Evolutionary conservation across 129 eudicot genomes (phyloP), one percentile per base, ranked within the genome.

Genomic region (Flaveria trinervia): DNA sequence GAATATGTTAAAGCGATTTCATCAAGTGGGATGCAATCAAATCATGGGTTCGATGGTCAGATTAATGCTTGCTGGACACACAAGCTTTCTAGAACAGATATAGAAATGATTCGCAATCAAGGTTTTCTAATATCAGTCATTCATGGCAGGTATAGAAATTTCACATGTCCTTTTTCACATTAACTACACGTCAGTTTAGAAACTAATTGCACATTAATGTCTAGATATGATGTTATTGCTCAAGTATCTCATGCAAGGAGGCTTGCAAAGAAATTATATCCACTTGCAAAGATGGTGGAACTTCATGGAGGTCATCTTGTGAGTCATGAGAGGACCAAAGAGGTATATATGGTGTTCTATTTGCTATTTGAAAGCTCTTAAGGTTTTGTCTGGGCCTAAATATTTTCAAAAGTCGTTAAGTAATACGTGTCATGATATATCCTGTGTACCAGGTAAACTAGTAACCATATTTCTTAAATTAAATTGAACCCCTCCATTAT

Each of bases 291-390:
- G 80, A 87, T 94, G 92, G 90, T 87, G 48, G 98, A 94, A 49
- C 89, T 94, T 85, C 94, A 87, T 71, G 98, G 98, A 64, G 98
- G 97, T 30, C 98, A 94, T 89, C 92, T 94, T 51, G 99, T 94
- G 81, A 94, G 97, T 83, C 96, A 91, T 52, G 98, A 93, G 81
- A 88, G 97, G 80, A 89, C 97, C 52, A 82, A 89, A 72, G 98
- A 94, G 98, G 98, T 94, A 88, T 41, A 44, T 48, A 13, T 18
- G n/a, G 59, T 54, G 72, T 43, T 41, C 26, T 67, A 18, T 68
- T 17, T 41, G 20, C 23, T 36, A 36, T 15, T 23, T 33, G 23
- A 15, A 33, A 65, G 49, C 70, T 9, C 2, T 30, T 65, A 15
- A 15, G 25, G 70, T 33, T 65, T 64, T 36, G 48, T 33, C 48